Conservation (phyloP, 2,329 filamentous ascomycete species). For the Stachybotrys chlorohalonatus region DNA sequence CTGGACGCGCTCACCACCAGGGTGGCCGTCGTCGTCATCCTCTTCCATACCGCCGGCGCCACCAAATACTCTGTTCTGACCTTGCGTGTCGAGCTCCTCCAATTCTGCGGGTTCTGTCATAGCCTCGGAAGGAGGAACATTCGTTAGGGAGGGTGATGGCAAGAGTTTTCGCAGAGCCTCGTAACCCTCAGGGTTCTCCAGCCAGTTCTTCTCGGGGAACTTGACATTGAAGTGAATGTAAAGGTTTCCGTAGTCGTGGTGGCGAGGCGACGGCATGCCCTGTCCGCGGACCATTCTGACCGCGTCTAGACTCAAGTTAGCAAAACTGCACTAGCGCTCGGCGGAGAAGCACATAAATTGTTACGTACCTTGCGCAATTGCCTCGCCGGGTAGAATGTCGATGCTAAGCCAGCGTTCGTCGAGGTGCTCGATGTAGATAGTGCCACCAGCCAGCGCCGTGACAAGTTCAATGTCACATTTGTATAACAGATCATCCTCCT, state of each 20-base stretch:
- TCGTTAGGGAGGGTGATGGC: constrained; percentile 57
- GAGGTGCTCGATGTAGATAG: constrained; percentile 88
- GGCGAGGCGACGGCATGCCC: constrained; percentile 92
- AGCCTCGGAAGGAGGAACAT: constrained; percentile 65
- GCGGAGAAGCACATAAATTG: not conserved
- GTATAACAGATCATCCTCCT: constrained; percentile 93
- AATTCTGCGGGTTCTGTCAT: constrained; percentile 89
- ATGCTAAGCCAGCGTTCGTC: constrained; percentile 96
- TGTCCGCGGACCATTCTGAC: constrained; percentile 94
- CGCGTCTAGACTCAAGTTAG: constrained; percentile 48
- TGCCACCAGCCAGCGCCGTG: constrained; percentile 86
- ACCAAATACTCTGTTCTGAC: constrained; percentile 58
- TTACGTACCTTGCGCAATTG: constrained; percentile 77
- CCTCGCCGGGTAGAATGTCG: constrained; percentile 87
- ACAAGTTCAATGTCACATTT: constrained; percentile 92
- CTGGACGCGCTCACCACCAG: constrained; percentile 71
- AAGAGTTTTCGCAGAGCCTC: constrained; percentile 75
- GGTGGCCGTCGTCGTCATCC: constrained; percentile 68
- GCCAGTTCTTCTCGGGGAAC: constrained; percentile 77
- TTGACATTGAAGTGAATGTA: constrained; percentile 98
- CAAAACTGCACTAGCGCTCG: not conserved
- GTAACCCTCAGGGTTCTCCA: constrained; percentile 58
- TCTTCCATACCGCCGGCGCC: constrained; percentile 55
- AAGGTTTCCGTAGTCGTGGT: constrained; percentile 92
- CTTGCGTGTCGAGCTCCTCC: constrained; percentile 69